Conservation (phyloP, 225 moss, liverwort and hornwort species). For the Asterella californica region DNA sequence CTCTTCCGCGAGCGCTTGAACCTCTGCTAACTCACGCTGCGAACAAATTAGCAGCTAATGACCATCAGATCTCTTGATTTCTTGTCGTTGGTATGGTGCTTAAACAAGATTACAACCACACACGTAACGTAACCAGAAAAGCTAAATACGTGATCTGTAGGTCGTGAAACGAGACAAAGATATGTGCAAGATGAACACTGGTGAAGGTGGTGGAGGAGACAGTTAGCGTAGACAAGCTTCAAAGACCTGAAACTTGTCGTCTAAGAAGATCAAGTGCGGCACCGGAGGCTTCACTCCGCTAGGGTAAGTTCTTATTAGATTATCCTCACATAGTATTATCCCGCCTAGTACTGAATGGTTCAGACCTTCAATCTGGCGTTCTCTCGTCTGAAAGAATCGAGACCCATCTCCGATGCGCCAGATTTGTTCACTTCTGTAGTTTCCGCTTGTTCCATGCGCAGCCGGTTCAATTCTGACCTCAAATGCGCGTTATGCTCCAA, state of each 20-base stretch:
- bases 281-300: neutral
- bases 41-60: neutral
- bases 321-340: neutral
- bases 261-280: neutral
- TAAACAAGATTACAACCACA: neutral
- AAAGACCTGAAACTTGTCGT: neutral
- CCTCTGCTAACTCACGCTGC: conserved; percentile 70
- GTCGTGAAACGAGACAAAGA: no score
- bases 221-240: no score
- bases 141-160: no score
- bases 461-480: conserved; percentile 32
- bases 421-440: conserved; percentile 16
- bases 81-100: neutral
- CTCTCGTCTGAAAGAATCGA: conserved; percentile 31
- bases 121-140: no score
- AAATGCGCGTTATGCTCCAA: conserved; percentile 39
- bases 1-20: conserved; percentile 61
- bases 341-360: neutral
- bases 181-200: no score
- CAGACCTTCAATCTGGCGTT: conserved; percentile 38
- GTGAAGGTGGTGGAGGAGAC: no score
- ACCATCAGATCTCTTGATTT: neutral
- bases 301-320: neutral
- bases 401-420: neutral
- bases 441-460: conserved; percentile 44